Evolutionary conservation across 257 asterid genomes (phyloP).

Genomic region (Handroanthus guayacan): DNA sequence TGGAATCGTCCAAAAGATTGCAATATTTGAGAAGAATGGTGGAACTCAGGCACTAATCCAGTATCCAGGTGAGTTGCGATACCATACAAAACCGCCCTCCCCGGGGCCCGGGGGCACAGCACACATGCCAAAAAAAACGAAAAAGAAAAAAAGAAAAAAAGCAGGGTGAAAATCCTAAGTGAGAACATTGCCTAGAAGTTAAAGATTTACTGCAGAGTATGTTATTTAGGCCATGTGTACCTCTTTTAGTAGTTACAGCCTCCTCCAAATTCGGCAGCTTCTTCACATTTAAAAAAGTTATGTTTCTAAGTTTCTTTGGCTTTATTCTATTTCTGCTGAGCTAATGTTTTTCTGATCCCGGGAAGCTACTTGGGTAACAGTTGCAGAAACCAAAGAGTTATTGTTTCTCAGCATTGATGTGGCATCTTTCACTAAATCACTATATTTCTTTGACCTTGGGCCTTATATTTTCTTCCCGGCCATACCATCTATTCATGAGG

Average conservation of each 20-base stretch:
- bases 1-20: conserved; percentile 85
- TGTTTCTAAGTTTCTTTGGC: too few relatives aligned
- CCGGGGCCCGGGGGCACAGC: too few relatives aligned
- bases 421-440: background rate
- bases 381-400: too few relatives aligned
- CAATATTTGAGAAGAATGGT: conserved; percentile 90
- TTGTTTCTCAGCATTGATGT: background rate
- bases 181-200: conserved; percentile 12
- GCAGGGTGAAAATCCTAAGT: too few relatives aligned
- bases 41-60: conserved; percentile 85
- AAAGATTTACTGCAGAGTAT: conserved; percentile 11
- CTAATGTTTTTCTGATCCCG: too few relatives aligned
- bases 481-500: background rate
- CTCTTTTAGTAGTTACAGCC: conserved; percentile 5
- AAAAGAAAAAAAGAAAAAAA: background rate
- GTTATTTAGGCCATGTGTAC: background rate
- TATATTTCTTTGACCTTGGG: conserved; percentile 3
- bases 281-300: too few relatives aligned
- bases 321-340: too few relatives aligned
- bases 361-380: too few relatives aligned
- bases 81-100: too few relatives aligned
- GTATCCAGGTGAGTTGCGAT: conserved; percentile 77
- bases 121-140: too few relatives aligned
- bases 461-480: conserved; percentile 1
- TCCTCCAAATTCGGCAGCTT: background rate